Conservation (phyloP, 352 stramenopile genomes). For the Lagenidium sp. region DNA sequence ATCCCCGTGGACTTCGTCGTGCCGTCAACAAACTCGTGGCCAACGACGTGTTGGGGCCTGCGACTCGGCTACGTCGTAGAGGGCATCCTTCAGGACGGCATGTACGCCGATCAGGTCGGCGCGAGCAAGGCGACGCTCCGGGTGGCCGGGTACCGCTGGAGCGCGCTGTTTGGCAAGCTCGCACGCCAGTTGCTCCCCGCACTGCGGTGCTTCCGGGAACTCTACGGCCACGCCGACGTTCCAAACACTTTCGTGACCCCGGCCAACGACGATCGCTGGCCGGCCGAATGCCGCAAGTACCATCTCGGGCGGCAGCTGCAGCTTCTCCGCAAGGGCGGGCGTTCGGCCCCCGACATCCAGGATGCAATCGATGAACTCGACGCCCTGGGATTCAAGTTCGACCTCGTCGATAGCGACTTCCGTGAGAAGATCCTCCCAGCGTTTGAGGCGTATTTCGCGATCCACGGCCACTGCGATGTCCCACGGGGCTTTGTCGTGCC, state of each 20-base stretch:
- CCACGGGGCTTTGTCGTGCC: slow-evolving; percentile 87
- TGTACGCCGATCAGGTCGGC: slow-evolving; percentile 37
- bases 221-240: slow-evolving; percentile 71
- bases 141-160: slow-evolving; percentile 40
- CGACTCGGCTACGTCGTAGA: slow-evolving; percentile 50
- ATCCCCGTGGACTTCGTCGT: slow-evolving; percentile 50
- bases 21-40: slow-evolving; percentile 38
- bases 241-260: slow-evolving; percentile 64
- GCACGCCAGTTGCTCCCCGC: slow-evolving; percentile 10
- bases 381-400: slow-evolving; percentile 59
- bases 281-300: slow-evolving; percentile 64
- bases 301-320: slow-evolving; percentile 81
- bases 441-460: slow-evolving; percentile 59
- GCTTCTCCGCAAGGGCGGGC: slow-evolving; percentile 38
- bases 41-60: slow-evolving; percentile 20
- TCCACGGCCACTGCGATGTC: slow-evolving; percentile 82
- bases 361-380: slow-evolving; percentile 52
- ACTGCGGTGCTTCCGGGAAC: slow-evolving; percentile 35
- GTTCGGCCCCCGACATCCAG: slow-evolving; percentile 22
- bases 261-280: slow-evolving; percentile 41
- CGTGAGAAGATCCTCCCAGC: slow-evolving; percentile 33
- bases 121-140: slow-evolving; percentile 11
- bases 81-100: slow-evolving; percentile 22
- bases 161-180: slow-evolving; percentile 33
- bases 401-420: slow-evolving; percentile 50